A percentile compares a stretch with the other conserved stretches of the same genome.
Conservation (phyloP, 2,329 filamentous ascomycete genomes). For the Colletotrichum endophyticum region DNA sequence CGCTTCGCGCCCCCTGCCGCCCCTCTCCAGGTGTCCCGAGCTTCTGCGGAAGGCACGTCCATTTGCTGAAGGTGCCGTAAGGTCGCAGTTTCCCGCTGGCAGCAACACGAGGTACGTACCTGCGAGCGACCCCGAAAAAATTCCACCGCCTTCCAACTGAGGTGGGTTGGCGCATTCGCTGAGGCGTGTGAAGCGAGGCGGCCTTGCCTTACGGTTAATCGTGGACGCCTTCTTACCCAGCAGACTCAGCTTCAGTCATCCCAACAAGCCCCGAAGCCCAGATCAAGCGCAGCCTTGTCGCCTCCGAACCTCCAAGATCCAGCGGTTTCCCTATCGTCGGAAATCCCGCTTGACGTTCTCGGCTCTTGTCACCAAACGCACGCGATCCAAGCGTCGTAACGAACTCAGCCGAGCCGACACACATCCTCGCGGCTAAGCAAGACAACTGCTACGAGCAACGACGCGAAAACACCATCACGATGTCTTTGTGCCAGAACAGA, state of each 20-base stretch:
- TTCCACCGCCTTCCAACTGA: slow-evolving; percentile 16
- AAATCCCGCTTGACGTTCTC: neutral
- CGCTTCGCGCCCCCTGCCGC: neutral
- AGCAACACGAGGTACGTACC: slow-evolving; percentile 10
- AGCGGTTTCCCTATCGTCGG: neutral
- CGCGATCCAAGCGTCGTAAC: neutral
- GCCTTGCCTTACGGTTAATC: neutral
- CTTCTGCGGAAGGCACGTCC: neutral
- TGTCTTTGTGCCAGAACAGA: slow-evolving; percentile 89
- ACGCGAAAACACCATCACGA: slow-evolving; percentile 38
- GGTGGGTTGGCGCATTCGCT: neutral
- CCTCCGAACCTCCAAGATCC: neutral
- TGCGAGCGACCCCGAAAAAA: neutral
- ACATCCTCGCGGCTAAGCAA: neutral
- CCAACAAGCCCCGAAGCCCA: neutral
- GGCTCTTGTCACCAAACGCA: neutral
- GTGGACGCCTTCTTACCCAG: neutral
- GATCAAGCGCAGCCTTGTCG: neutral
- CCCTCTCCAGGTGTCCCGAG: neutral
- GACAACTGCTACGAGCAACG: neutral
- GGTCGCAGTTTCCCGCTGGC: neutral
- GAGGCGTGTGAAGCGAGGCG: neutral
- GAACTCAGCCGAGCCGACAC: neutral
- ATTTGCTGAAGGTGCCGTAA: neutral
- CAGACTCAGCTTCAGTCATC: neutral